Evolutionary conservation across 192 early-diverging fungal species (phyloP).

Genomic region (Mortierella hygrophila): DNA sequence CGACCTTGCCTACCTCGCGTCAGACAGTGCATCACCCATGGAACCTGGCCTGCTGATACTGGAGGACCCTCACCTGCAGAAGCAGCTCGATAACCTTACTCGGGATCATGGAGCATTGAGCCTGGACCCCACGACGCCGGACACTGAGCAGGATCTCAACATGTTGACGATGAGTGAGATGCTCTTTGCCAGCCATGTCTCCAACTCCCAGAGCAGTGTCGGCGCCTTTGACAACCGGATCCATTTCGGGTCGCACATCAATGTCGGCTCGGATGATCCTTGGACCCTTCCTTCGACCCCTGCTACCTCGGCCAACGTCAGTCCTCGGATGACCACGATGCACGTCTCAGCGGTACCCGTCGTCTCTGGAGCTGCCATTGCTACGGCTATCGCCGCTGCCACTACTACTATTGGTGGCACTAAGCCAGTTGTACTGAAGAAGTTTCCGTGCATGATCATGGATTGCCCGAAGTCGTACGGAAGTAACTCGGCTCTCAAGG

Average conservation of each 20-base stretch:
- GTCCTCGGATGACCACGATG: constrained; percentile 23
- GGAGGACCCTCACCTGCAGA: constrained; percentile 29
- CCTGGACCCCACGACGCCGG: not conserved
- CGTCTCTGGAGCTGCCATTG: not conserved
- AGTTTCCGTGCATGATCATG: constrained; percentile 21
- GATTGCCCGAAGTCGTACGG: constrained; percentile 39
- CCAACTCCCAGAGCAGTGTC: constrained; percentile 15
- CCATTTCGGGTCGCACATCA: constrained; percentile 53
- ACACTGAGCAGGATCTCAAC: constrained; percentile 14
- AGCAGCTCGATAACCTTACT: constrained; percentile 16
- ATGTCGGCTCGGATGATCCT: constrained; percentile 39
- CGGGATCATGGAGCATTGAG: constrained; percentile 11
- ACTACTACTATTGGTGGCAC: not conserved
- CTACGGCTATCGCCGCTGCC: not conserved
- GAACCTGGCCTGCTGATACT: constrained; percentile 9
- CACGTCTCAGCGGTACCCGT: constrained; percentile 9
- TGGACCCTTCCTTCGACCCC: constrained; percentile 35
- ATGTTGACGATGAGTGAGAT: constrained; percentile 44
- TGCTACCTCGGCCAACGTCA: constrained; percentile 40
- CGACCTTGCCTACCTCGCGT: constrained; percentile 26
- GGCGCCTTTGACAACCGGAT: constrained; percentile 36
- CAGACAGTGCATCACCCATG: constrained; percentile 30
- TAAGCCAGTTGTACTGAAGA: constrained; percentile 15
- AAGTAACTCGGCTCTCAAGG: constrained; percentile 21
- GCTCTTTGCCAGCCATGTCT: constrained; percentile 37